Percentiles rank a stretch among this genome's conserved stretches.
Evolutionary conservation across 2,329 filamentous ascomycete genomes (phyloP).

Genomic region (Microdochium nivale): DNA sequence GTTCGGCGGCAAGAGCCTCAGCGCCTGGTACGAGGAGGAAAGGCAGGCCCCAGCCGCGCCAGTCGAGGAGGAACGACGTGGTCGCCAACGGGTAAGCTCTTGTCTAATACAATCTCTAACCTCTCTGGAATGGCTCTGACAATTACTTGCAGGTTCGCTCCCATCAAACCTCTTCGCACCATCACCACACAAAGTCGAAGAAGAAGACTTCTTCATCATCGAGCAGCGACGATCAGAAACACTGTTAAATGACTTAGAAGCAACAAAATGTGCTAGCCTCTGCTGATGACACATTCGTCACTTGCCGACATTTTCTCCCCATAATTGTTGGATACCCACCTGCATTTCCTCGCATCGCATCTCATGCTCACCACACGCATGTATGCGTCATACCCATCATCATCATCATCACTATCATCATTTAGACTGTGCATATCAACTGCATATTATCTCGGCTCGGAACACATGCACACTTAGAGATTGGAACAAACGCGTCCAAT

Average conservation of each 20-base stretch:
- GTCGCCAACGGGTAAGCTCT: constrained; percentile 26
- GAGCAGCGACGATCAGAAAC: not conserved
- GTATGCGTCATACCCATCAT: not conserved
- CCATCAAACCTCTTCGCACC: constrained; percentile 10
- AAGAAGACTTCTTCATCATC: not conserved
- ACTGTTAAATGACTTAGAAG: not conserved
- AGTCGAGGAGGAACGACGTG: constrained; percentile 30
- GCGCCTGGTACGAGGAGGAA: constrained; percentile 53
- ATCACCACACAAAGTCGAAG: not conserved
- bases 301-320: not conserved
- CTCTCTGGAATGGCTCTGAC: no score
- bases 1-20: constrained; percentile 51
- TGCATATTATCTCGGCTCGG: no score
- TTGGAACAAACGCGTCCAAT: not conserved
- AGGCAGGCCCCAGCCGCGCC: constrained; percentile 33
- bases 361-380: not conserved
- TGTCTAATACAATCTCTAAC: no score
- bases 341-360: not conserved
- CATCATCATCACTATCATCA: not conserved
- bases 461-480: not conserved
- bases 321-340: not conserved
- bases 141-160: constrained; percentile 16
- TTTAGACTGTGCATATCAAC: not conserved
- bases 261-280: not conserved
- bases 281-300: not conserved